Conservation (phyloP, 495 filamentous ascomycete species). For the Tuber borchii region DNA sequence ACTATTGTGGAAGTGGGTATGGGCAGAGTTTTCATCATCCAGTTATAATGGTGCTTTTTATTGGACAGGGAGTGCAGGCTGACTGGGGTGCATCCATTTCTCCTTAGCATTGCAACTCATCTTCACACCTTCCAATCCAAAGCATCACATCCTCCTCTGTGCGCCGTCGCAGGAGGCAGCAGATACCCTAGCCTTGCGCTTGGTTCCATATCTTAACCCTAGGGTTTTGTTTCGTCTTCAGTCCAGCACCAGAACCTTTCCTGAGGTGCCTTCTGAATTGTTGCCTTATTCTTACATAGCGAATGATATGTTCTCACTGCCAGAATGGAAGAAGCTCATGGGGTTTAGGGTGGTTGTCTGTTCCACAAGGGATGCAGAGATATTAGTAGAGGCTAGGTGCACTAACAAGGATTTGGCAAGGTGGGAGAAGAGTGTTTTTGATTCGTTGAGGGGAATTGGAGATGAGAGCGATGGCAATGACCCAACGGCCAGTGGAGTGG, state of each 20-base stretch:
- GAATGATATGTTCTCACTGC: slow-evolving; percentile 48
- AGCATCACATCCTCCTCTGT: slow-evolving; percentile 50
- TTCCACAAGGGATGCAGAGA: slow-evolving; percentile 49
- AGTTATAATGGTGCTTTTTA: slow-evolving; percentile 34
- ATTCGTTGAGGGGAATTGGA: slow-evolving; percentile 35
- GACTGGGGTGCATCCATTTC: slow-evolving; percentile 27
- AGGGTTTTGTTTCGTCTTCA: slow-evolving; percentile 50
- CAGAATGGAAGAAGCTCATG: slow-evolving; percentile 50
- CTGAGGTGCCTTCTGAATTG: slow-evolving; percentile 48
- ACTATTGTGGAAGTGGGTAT: slow-evolving; percentile 49
- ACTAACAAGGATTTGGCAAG: slow-evolving; percentile 48
- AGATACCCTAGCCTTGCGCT: slow-evolving; percentile 49
- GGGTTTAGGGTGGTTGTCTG: slow-evolving; percentile 49
- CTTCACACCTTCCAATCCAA: slow-evolving; percentile 33
- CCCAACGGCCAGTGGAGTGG: slow-evolving; percentile 17
- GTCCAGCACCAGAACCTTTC: slow-evolving; percentile 46
- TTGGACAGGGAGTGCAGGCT: slow-evolving; percentile 27
- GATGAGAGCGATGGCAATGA: slow-evolving; percentile 30
- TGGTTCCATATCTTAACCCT: slow-evolving; percentile 45
- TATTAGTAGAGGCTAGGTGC: slow-evolving; percentile 49
- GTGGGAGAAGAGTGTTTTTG: slow-evolving; percentile 40
- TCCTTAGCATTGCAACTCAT: slow-evolving; percentile 39
- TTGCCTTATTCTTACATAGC: slow-evolving; percentile 49
- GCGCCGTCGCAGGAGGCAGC: slow-evolving; percentile 54
- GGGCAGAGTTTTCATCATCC: slow-evolving; percentile 29